Base-by-base conservation (phyloP, 345 rosid species). In the Syzygium aqueum region DNA sequence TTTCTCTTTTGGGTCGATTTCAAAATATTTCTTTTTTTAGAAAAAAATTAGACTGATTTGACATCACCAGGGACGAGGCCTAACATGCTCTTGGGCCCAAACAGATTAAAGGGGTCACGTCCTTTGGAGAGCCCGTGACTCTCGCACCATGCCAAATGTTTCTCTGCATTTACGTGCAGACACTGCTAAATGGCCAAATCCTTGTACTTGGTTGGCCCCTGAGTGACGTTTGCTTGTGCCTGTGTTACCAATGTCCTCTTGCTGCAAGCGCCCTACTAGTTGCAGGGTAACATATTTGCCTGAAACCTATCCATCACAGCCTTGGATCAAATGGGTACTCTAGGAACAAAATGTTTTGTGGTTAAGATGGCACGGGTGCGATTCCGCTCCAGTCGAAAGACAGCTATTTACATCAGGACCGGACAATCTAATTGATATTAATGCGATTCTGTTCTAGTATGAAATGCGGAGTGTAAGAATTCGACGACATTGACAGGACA, bases 401-500 rank as follows among this genome's bases (percentile, higher is more conserved):
- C 0, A 7, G 77, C 3, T 33, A 67, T 33, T 33, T 33, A 67
- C 46, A 8, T 33, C 46, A 15, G 46, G 12, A 67, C 23, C 6
- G 78, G 78, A 33, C 23, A 19, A 15, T 25, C 23, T 46, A 49
- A 16, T 21, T 89, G 86, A 85, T 59, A 21, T 15, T 15, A 25
- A 46, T 84, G 53, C 46, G 37, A 49, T 28, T 49, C 40, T 30
- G 78, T 67, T 33, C 13, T 67, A 8, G 13, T 33, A 67, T 67
- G 46, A 67, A 52, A 51, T 51, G 53, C 25, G 40, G 27, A 28
- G 5, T 46, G 25, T 84, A 19, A 67, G 25, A 33, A 67, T 33
- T 19, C 37, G 80, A 33, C 19, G 49, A 13, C 63, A 28, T 51
- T 54, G 50, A 67, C 89, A 96, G 99, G 98, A 93, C 54, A 87